Conservation (phyloP, 352 stramenopile genomes). For the Pythium folliculosum region DNA sequence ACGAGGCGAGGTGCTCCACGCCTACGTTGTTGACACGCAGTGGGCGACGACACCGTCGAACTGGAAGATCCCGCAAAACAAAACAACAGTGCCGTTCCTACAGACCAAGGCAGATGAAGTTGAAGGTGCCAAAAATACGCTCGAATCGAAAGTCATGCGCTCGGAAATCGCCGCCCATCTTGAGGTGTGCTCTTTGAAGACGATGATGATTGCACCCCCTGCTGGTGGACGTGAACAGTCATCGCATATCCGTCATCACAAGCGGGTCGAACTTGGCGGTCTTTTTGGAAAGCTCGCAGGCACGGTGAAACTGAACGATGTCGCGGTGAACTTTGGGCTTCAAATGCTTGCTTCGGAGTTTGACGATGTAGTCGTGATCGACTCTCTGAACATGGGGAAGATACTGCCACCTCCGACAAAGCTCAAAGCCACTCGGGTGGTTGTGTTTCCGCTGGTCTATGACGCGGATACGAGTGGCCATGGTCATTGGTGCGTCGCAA, state of each 20-base stretch:
- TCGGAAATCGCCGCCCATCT: neutral
- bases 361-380: neutral
- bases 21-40: neutral
- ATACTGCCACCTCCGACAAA: neutral
- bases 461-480: neutral
- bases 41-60: slow-evolving; percentile 1
- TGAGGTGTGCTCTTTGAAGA: slow-evolving; percentile 1
- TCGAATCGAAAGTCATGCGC: neutral
- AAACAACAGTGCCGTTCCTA: neutral
- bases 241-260: neutral
- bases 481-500: neutral
- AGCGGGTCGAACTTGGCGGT: neutral
- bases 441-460: neutral
- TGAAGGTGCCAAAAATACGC: neutral
- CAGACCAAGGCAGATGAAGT: neutral
- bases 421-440: neutral
- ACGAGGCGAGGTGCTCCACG: neutral
- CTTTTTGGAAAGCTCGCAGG: neutral
- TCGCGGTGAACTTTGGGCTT: neutral
- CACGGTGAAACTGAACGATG: neutral
- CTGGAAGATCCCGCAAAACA: neutral
- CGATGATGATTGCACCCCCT: neutral
- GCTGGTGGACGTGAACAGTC: neutral
- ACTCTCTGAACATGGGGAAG: slow-evolving; percentile 1
- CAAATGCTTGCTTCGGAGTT: neutral